A percentile compares a stretch with the other conserved stretches of the same genome.
Conservation (phyloP, 768 basidiomycete species). For the Tephrocybe sp. region DNA sequence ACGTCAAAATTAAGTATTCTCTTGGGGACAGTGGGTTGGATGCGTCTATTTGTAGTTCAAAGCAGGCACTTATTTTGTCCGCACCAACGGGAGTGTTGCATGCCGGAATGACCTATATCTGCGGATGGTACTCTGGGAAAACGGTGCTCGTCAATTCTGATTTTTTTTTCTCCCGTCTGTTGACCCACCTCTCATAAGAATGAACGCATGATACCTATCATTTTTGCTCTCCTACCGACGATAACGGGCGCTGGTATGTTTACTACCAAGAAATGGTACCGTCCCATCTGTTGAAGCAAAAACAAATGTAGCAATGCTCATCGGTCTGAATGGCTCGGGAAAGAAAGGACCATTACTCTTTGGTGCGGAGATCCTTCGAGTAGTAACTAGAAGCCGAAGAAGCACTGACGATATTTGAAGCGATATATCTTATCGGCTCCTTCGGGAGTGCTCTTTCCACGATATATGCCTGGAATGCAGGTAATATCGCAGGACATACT, state of each 20-base stretch:
- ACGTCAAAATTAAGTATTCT: slow-evolving; percentile 17
- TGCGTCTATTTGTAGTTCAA: slow-evolving; percentile 36
- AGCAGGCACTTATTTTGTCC: slow-evolving; percentile 56
- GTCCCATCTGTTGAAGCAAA: neutral
- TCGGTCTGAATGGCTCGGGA: slow-evolving; percentile 48
- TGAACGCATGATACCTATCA: slow-evolving; percentile 60
- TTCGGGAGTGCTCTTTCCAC: slow-evolving; percentile 59
- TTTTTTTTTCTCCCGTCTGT: neutral
- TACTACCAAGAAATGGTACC: neutral
- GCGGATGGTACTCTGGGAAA: slow-evolving; percentile 66
- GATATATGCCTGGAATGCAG: slow-evolving; percentile 63
- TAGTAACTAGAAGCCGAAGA: neutral
- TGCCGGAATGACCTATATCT: slow-evolving; percentile 44
- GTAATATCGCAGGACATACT: slow-evolving; percentile 62
- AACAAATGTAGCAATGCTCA: slow-evolving; percentile 39
- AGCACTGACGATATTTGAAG: slow-evolving; percentile 24
- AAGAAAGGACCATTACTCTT: slow-evolving; percentile 55
- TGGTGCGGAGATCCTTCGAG: slow-evolving; percentile 31
- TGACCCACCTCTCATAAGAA: slow-evolving; percentile 28
- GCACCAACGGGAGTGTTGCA: slow-evolving; percentile 55
- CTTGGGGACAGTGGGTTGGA: neutral
- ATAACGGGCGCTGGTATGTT: slow-evolving; percentile 51
- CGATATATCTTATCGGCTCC: slow-evolving; percentile 47
- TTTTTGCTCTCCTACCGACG: slow-evolving; percentile 55
- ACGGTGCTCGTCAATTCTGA: slow-evolving; percentile 37